Evolutionary conservation across 257 asterid species (phyloP).

Genomic region (Ilex aquifolium): DNA sequence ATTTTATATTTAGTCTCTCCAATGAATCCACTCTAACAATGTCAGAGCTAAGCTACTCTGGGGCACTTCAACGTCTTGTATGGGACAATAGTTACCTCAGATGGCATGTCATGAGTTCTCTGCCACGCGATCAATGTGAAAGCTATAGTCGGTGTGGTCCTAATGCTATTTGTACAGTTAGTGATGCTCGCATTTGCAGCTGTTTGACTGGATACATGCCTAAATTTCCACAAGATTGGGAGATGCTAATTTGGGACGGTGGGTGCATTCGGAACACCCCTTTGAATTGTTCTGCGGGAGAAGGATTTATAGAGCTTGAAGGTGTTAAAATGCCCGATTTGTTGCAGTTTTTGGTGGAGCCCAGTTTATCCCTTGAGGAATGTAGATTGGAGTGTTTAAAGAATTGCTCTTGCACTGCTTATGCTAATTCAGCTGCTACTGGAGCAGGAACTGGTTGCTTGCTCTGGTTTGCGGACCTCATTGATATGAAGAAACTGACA

Average conservation of each 20-base stretch:
- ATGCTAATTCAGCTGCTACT: slow-evolving; percentile 17
- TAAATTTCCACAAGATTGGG: slow-evolving; percentile 25
- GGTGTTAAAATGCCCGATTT: slow-evolving; percentile 32
- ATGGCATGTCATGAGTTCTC: no score
- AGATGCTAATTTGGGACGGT: slow-evolving; percentile 18
- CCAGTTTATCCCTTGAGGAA: slow-evolving; percentile 1
- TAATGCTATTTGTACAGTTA: slow-evolving; percentile 25
- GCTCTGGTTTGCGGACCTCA: slow-evolving; percentile 1
- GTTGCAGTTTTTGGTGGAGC: slow-evolving; percentile 2
- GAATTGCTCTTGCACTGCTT: slow-evolving; percentile 37
- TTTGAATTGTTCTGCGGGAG: slow-evolving; percentile 16
- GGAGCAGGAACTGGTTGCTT: slow-evolving; percentile 5
- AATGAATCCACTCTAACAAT: neutral
- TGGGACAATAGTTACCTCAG: no score
- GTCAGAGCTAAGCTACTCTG: slow-evolving; percentile 18
- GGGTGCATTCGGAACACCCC: slow-evolving; percentile 29
- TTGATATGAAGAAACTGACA: no score
- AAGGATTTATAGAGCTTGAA: slow-evolving; percentile 24
- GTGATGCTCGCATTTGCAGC: slow-evolving; percentile 11
- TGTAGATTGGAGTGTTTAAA: slow-evolving; percentile 26
- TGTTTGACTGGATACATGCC: slow-evolving; percentile 36
- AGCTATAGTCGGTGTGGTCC: slow-evolving; percentile 23
- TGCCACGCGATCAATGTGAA: slow-evolving; percentile 20
- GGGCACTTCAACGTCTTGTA: slow-evolving; percentile 10
- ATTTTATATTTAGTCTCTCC: slow-evolving; percentile 11